Percentiles rank a stretch among this genome's conserved stretches.
phyloP scores from a whole-genome alignment of 129 eudicot genomes.

The Mikania micrantha region DNA sequence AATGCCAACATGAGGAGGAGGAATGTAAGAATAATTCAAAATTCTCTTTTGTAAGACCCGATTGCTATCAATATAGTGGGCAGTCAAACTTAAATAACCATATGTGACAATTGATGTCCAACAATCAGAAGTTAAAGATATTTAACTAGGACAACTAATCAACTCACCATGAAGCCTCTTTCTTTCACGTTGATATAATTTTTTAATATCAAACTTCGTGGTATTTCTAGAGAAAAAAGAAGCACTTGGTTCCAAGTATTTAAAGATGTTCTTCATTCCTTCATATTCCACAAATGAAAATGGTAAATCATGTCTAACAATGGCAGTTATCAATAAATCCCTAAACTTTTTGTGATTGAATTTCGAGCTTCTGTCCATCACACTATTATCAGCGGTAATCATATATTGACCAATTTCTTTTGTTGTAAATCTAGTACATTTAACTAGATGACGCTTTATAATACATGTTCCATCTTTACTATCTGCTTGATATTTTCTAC shows the following conservation, averaged over 20 bases:
- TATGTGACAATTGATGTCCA: constrained; percentile 10
- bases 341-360: too few species aligned
- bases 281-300: constrained; percentile 6
- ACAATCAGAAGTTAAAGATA: constrained; percentile 6
- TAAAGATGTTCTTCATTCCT: neutral
- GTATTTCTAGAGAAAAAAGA: too few species aligned
- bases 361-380: too few species aligned
- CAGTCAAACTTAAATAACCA: neutral
- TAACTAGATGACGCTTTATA: too few species aligned
- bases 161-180: neutral
- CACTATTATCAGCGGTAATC: too few species aligned
- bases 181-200: neutral
- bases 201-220: neutral
- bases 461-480: neutral
- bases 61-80: neutral
- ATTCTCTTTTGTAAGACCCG: neutral
- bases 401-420: too few species aligned
- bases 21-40: neutral
- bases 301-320: neutral
- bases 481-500: neutral
- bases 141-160: neutral
- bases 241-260: neutral
- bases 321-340: too few species aligned
- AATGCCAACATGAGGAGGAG: neutral
- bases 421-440: too few species aligned